Conservation (phyloP, 169 alveolate genomes). For the Eimeria necatrix region DNA sequence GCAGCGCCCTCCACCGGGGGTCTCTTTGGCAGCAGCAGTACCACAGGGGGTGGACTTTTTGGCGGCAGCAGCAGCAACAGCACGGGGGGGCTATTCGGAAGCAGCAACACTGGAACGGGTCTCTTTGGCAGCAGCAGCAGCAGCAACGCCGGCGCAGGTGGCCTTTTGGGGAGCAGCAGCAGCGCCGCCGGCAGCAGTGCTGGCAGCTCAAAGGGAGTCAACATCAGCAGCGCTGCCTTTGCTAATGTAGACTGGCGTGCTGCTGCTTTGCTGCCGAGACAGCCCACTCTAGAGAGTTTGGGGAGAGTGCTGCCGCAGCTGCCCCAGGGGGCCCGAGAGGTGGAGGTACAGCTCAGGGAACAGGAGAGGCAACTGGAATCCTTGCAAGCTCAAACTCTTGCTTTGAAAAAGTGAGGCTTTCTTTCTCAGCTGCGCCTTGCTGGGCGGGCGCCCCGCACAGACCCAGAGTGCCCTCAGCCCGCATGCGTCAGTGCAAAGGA, state of each 20-base stretch:
- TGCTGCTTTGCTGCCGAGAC: constrained; percentile 68
- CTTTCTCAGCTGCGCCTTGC: background rate
- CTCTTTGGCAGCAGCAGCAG: constrained; percentile 17
- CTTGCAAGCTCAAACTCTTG: constrained; percentile 31
- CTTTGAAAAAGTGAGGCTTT: constrained; percentile 36
- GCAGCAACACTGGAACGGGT: constrained; percentile 20
- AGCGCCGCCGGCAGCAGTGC: background rate
- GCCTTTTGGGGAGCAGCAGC: constrained; percentile 44
- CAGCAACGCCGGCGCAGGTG: constrained; percentile 10
- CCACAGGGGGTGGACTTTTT: background rate
- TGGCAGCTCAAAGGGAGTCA: constrained; percentile 10
- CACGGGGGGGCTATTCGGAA: constrained; percentile 7
- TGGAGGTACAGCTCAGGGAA: constrained; percentile 55
- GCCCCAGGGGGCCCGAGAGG: constrained; percentile 61
- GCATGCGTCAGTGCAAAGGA: background rate
- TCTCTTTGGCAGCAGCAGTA: constrained; percentile 36
- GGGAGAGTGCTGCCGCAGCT: constrained; percentile 62
- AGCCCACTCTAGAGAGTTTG: constrained; percentile 55
- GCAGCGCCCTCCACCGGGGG: constrained; percentile 28
- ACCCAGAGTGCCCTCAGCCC: background rate
- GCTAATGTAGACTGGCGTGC: constrained; percentile 51
- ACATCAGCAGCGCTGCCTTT: constrained; percentile 14
- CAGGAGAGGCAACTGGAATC: constrained; percentile 68
- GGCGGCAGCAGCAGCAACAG: background rate
- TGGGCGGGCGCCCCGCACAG: background rate